These are phyloP conservation scores for Chlorella sp. DNA, from an alignment of 139 green algal species.

Conservation along the genomic window DNA sequence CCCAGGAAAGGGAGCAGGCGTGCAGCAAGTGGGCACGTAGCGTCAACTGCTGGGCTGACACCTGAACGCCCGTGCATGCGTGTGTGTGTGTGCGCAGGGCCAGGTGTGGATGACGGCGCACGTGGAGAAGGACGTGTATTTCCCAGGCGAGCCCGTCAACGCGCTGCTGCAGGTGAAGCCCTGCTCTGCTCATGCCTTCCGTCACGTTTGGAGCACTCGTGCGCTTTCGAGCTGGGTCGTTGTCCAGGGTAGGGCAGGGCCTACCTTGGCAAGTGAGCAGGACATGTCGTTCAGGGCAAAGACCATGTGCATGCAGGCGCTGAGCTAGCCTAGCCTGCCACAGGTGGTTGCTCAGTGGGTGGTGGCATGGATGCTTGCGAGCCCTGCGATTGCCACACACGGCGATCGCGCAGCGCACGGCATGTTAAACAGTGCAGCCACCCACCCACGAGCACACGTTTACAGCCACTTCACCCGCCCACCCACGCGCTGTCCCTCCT, in stretches of 20 bases:
- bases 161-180: background rate
- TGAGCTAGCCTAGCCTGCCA: background rate
- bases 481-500: background rate
- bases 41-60: too few relatives aligned
- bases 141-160: background rate
- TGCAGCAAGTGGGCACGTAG: too few relatives aligned
- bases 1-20: too few relatives aligned
- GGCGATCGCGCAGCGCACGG: too few relatives aligned
- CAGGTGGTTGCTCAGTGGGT: background rate
- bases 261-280: background rate
- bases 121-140: conserved; percentile 5
- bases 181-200: too few relatives aligned
- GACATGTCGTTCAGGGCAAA: too few relatives aligned
- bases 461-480: background rate
- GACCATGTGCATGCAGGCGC: background rate
- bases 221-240: background rate
- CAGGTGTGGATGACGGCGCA: background rate
- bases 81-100: background rate
- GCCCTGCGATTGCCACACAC: too few relatives aligned
- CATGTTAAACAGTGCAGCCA: too few relatives aligned
- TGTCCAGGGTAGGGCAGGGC: background rate
- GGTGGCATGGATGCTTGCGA: background rate
- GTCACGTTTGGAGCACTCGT: too few relatives aligned
- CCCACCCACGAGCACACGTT: too few relatives aligned
- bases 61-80: too few relatives aligned